Percentiles rank a stretch among this genome's conserved stretches.
Conservation (phyloP, 495 filamentous ascomycete species). For the Tuber borchii region DNA sequence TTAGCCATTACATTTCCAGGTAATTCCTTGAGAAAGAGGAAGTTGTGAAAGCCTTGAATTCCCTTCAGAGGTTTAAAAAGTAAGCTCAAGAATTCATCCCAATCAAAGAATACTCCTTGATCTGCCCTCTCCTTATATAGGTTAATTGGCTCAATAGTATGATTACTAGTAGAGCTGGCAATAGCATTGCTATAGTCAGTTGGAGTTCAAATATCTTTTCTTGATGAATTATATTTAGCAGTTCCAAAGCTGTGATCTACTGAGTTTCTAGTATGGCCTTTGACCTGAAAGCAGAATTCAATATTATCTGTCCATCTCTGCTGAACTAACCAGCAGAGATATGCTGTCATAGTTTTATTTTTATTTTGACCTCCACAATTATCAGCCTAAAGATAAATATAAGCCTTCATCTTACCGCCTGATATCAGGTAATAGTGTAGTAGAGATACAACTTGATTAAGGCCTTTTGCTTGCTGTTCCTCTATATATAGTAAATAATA, state of each 20-base stretch:
- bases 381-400: not conserved
- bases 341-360: not conserved
- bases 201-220: not conserved
- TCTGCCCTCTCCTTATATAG: not conserved
- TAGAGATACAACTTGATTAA: not conserved
- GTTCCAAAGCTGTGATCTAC: no score
- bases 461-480: not conserved
- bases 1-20: not conserved
- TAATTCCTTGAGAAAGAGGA: not conserved
- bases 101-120: not conserved
- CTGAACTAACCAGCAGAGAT: not conserved
- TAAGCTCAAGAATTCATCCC: not conserved
- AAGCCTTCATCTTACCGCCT: not conserved
- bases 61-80: not conserved
- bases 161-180: not conserved
- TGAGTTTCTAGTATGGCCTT: no score
- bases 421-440: not conserved
- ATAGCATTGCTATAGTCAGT: not conserved
- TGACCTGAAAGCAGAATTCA: no score
- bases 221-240: not conserved
- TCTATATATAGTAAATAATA: not conserved
- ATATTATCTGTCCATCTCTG: no score
- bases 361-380: not conserved
- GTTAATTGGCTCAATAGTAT: not conserved
- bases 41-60: no score